phyloP scores from a whole-genome alignment of 2,329 filamentous ascomycete species.

The Chaetomium olivaceum region DNA sequence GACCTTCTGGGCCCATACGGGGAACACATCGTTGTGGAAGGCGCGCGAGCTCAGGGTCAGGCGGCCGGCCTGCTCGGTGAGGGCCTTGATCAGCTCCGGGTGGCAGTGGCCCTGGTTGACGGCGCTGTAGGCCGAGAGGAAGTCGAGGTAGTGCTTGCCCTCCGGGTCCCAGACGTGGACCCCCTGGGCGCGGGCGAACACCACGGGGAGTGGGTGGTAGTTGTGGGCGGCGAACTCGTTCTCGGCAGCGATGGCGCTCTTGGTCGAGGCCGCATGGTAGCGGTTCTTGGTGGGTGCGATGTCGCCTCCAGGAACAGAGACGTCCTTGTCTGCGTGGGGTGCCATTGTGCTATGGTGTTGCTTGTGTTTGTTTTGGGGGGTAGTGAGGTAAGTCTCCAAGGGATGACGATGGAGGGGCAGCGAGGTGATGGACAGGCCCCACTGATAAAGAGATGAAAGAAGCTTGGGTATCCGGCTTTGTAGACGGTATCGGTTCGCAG shows the following conservation, averaged over 20 bases:
- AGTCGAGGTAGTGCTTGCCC: conserved; percentile 93
- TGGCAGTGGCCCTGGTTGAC: conserved; percentile 99
- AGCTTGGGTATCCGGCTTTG: conserved; percentile 6
- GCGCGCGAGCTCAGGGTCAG: conserved; percentile 91
- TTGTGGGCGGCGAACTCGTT: conserved; percentile 91
- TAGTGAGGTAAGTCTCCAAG: not conserved
- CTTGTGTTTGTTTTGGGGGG: not conserved
- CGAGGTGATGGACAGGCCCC: conserved; percentile 16
- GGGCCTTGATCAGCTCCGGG: conserved; percentile 87
- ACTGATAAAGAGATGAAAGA: conserved; percentile 14
- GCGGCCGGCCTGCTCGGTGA: conserved; percentile 84
- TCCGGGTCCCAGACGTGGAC: conserved; percentile 96
- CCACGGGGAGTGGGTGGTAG: conserved; percentile 94
- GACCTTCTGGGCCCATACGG: conserved; percentile 90
- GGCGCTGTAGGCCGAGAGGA: conserved; percentile 95
- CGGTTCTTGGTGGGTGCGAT: conserved; percentile 27
- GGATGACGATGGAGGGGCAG: conserved; percentile 8
- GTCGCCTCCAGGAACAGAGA: conserved; percentile 18
- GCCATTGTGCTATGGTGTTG: conserved; percentile 45
- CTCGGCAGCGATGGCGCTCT: conserved; percentile 77
- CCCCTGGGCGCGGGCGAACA: conserved; percentile 83
- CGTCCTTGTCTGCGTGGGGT: conserved; percentile 55
- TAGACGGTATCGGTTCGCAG: conserved; percentile 8
- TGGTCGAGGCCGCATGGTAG: conserved; percentile 76
- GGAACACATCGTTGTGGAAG: conserved; percentile 98